Base-by-base conservation (phyloP, 2,329 filamentous ascomycete genomes). In the Coniochaeta ligniaria region DNA sequence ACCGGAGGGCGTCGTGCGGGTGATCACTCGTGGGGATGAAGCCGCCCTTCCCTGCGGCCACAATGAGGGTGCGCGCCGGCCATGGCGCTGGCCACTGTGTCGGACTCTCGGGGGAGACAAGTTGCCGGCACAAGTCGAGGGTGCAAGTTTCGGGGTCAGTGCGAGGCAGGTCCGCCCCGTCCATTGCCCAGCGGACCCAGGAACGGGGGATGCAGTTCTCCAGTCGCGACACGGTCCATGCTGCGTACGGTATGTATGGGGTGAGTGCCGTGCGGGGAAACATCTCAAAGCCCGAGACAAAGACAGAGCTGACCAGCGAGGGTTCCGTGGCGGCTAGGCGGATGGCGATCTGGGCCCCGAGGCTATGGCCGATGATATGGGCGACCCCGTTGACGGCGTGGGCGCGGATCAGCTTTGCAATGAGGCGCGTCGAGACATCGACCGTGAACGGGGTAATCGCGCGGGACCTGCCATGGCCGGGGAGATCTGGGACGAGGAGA, bases 341-440 rank as follows among this genome's bases (percentile, higher is more conserved):
- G 20, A 60, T 50, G 14, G 45, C 60, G 16, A 57, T 22, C 28
- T 59, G 57, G 24, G 45, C 60, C 11, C 60, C 60, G 16, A 62
- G 57, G 7, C 57, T 59, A 38, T 59, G 50, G 20, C 60, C 60
- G 43, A 62, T 52, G 17, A 62, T 50, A 58, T 62, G 60, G 7
- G 60, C 57, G 6, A 31, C 28, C 6, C 60, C 60, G 33, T 31
- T 31, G 33, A 45, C 57, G 24, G 57, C 60, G 28, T 57, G 57
- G 9, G 22, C 20, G 24, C 26, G 20, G n/a, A 62, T 62, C 20
- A 57, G 28, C 3, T 43, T n/a, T 7, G 58, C 60, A 20, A 62
- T 35, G 2, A 38, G 47, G 24, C 57, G 57, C 3, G 57, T 58
- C 14, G 60, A 41, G 5, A 20, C 20, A 14, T 22, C 9, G 14